A percentile compares a stretch with the other conserved stretches of the same genome.
These are phyloP conservation scores for Ambrosiella cleistominuta DNA, from an alignment of 2,329 filamentous ascomycete genomes.

Conservation along the genomic window DNA sequence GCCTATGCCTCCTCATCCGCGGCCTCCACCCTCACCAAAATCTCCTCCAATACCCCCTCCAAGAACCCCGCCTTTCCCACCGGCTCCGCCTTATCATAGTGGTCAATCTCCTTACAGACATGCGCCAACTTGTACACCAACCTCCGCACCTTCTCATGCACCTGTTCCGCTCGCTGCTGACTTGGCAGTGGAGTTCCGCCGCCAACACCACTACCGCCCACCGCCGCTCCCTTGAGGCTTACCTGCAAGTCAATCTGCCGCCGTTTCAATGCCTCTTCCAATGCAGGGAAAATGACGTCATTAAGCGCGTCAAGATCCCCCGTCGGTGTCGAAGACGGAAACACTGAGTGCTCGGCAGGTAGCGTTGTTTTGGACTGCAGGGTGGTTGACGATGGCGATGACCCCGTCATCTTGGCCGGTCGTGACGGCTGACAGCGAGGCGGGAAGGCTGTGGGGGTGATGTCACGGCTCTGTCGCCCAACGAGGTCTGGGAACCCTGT, in stretches of 20 bases:
- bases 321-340: constrained; percentile 39
- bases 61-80: constrained; percentile 90
- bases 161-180: constrained; percentile 49
- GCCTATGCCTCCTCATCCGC: constrained; percentile 49
- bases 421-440: not conserved
- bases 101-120: constrained; percentile 78
- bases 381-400: constrained; percentile 9
- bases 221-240: constrained; percentile 16
- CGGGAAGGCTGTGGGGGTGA: constrained; percentile 13
- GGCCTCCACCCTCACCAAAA: constrained; percentile 79
- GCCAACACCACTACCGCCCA: too few species aligned
- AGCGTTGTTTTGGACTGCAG: constrained; percentile 20
- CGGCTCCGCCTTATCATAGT: constrained; percentile 67
- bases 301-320: constrained; percentile 71
- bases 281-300: constrained; percentile 80
- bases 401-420: not conserved
- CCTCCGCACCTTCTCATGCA: constrained; percentile 67
- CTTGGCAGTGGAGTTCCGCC: constrained; percentile 29
- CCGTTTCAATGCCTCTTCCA: constrained; percentile 77
- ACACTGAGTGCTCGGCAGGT: constrained; percentile 24
- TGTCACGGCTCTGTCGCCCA: constrained; percentile 15
- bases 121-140: constrained; percentile 69
- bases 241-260: constrained; percentile 47
- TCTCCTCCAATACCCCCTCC: constrained; percentile 78
- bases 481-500: constrained; percentile 9